phyloP scores from a whole-genome alignment of 495 filamentous ascomycete genomes.

The Penicillium cataractarum region DNA sequence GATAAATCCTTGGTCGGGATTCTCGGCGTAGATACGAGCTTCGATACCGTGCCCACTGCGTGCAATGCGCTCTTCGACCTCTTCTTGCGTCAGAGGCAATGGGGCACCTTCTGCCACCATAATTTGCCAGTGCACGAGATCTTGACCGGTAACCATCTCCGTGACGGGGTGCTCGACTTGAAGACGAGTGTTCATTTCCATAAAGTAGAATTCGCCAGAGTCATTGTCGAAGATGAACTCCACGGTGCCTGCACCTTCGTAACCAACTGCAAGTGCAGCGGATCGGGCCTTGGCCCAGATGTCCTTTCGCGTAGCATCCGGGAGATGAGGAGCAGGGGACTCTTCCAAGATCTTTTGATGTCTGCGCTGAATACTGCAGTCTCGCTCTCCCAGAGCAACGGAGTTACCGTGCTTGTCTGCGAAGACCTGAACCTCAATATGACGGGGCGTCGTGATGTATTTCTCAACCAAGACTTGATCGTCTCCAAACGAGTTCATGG shows the following conservation, averaged over 20 bases:
- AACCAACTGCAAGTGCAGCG: slow-evolving; percentile 88
- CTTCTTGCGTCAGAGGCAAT: slow-evolving; percentile 82
- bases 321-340: slow-evolving; percentile 86
- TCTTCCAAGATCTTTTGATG: slow-evolving; percentile 99
- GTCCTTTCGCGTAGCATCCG: slow-evolving; percentile 77
- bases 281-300: slow-evolving; percentile 92
- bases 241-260: slow-evolving; percentile 94
- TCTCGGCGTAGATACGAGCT: slow-evolving; percentile 95
- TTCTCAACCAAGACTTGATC: slow-evolving; percentile 97
- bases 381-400: slow-evolving; percentile 81
- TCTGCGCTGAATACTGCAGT: slow-evolving; percentile 83
- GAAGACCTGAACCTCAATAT: slow-evolving; percentile 98
- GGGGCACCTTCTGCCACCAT: slow-evolving; percentile 84
- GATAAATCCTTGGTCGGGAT: slow-evolving; percentile 85
- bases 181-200: slow-evolving; percentile 99
- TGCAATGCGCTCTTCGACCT: slow-evolving; percentile 78
- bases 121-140: slow-evolving; percentile 96
- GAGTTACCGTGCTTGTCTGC: slow-evolving; percentile 87
- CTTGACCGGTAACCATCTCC: slow-evolving; percentile 93
- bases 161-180: slow-evolving; percentile 98
- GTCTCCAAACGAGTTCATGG: slow-evolving; percentile 89
- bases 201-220: slow-evolving; percentile 92
- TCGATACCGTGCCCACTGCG: slow-evolving; percentile 86
- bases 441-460: slow-evolving; percentile 90
- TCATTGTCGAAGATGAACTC: slow-evolving; percentile 99